Evolutionary conservation across 225 moss, liverwort and hornwort genomes (phyloP), one percentile per base, ranked within the genome.

Genomic region (Rhytidiadelphus loreus): DNA sequence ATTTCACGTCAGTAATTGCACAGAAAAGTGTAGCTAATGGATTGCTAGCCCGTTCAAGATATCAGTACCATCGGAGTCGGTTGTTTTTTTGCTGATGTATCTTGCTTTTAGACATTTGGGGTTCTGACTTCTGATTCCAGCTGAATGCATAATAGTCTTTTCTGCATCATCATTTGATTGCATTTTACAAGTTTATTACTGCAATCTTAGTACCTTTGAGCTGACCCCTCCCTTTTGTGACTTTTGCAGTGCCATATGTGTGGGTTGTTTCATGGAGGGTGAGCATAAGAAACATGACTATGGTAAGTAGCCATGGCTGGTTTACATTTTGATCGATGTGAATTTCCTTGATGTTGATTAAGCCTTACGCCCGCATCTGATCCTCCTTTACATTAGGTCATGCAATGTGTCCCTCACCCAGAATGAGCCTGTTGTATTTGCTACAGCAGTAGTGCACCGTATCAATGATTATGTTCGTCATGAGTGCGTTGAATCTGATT

Each of bases 221-320:
- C 72, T 90, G 78, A 87, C 43, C 66, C 39, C 29, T 87, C 28
- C 10, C 77, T 72, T 41, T 48, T 7, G 72, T 88, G 80, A 15
- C 50, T 75, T 58, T 81, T 85, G 90, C 90, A 90, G 90, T 85
- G 90, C 90, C 88, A 85, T 90, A 81, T 81, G 90, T 85, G 85
- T 18, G 50, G 80, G 81, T 60, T 88, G 90, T 90, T 90, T 90
- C 81, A 21, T 66, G 55, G 80, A 88, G 57, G 90, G 81, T 17
- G 88, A 90, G 33, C 90, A 85, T 46, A 81, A 83, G 87, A 71
- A 88, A 60, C 81, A 88, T 48, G 90, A 85, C 66, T 90, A 88
- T 30, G 85, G 85, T 90, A 82, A 52, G 88, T 66, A 75, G 68
- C 60, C 66, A 48, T 81, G 44, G 19, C 58, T 39, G 80, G 33